phyloP scores from a whole-genome alignment of 768 basidiomycete species.

The Piloderma croceum region DNA sequence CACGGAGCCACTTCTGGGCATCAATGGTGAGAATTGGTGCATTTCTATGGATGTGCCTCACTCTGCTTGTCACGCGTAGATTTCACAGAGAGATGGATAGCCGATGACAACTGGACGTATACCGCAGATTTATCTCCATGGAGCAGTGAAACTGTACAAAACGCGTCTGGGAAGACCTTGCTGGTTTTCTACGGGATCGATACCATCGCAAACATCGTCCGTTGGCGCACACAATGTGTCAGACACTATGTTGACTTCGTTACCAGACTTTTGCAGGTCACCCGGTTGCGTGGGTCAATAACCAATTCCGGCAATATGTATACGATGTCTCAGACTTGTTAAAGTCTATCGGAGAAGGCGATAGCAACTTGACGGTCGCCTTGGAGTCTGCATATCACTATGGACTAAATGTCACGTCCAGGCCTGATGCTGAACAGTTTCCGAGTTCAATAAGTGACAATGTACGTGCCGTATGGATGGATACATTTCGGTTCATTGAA shows the following conservation, averaged over 20 bases:
- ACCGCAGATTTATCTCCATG: constrained; percentile 48
- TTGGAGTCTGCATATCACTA: constrained; percentile 52
- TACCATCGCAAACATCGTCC: constrained; percentile 50
- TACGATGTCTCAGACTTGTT: constrained; percentile 46
- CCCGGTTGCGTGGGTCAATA: constrained; percentile 52
- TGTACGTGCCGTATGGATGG: constrained; percentile 18
- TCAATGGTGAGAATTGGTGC: constrained; percentile 38
- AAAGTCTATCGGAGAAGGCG: constrained; percentile 21
- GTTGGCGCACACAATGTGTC: constrained; percentile 9
- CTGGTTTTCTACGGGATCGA: constrained; percentile 55
- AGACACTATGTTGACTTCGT: constrained; percentile 1
- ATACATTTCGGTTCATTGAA: not conserved
- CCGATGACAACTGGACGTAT: constrained; percentile 55
- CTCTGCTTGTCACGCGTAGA: constrained; percentile 25
- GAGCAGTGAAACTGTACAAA: constrained; percentile 17
- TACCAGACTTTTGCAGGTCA: constrained; percentile 43
- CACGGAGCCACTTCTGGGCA: constrained; percentile 46
- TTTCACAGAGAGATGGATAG: constrained; percentile 51
- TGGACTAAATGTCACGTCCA: constrained; percentile 45
- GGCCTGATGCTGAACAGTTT: constrained; percentile 44
- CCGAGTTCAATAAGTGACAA: constrained; percentile 28
- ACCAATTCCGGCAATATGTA: constrained; percentile 50
- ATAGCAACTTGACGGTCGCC: constrained; percentile 43
- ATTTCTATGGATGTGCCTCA: not conserved
- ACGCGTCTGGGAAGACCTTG: constrained; percentile 28